phyloP scores from a whole-genome alignment of 495 filamentous ascomycete species.

The Neurospora sp. region DNA sequence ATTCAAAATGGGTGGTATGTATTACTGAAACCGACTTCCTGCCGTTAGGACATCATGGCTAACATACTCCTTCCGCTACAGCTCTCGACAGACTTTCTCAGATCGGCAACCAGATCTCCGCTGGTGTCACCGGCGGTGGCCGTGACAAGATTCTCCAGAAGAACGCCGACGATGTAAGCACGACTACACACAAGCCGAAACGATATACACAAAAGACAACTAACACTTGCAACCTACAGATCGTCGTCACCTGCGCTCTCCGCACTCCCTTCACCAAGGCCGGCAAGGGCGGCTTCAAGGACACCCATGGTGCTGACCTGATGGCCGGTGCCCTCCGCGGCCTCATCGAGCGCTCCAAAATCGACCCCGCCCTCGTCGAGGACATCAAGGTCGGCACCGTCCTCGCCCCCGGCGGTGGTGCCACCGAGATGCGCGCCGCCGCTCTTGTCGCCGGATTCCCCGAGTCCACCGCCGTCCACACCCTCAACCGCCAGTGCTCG shows the following conservation, averaged over 20 bases:
- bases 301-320: conserved; percentile 77
- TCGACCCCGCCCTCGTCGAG: conserved; percentile 76
- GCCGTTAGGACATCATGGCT: neutral
- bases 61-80: conserved; percentile 7
- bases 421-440: conserved; percentile 93
- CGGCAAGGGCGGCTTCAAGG: conserved; percentile 90
- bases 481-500: conserved; percentile 85
- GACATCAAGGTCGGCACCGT: conserved; percentile 91
- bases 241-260: conserved; percentile 88
- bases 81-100: conserved; percentile 37
- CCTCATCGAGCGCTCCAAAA: conserved; percentile 71
- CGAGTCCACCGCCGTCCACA: conserved; percentile 68
- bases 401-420: conserved; percentile 84
- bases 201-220: neutral
- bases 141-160: conserved; percentile 40
- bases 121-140: conserved; percentile 24
- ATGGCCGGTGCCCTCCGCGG: conserved; percentile 75
- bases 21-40: neutral
- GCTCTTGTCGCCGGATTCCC: conserved; percentile 88
- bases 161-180: conserved; percentile 39
- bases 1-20: conserved; percentile 26
- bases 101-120: conserved; percentile 37
- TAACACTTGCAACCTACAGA: conserved; percentile 28
- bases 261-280: conserved; percentile 88
- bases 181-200: neutral